These are phyloP conservation scores for Dalbergia cultrata DNA, from an alignment of 306 rosid genomes.

Conservation along the genomic window DNA sequence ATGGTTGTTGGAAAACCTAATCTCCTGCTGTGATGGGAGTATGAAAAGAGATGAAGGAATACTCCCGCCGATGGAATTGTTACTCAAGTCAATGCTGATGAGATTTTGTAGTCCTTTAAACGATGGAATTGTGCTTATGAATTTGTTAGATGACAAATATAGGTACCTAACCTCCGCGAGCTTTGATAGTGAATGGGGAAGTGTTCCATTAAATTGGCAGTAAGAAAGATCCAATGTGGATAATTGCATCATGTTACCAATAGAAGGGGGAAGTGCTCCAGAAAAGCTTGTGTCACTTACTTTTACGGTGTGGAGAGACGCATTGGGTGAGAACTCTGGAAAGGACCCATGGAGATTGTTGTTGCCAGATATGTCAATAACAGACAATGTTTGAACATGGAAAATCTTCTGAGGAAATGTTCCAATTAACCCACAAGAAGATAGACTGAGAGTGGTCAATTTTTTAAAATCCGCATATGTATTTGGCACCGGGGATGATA, in stretches of 20 bases:
- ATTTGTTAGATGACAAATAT: conserved; percentile 16
- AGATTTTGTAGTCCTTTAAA: conserved; percentile 26
- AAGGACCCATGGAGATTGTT: not conserved
- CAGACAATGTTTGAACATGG: not conserved
- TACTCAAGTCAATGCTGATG: not conserved
- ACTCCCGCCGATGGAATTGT: conserved; percentile 4
- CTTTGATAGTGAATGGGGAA: conserved; percentile 25
- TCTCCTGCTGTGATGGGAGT: not conserved
- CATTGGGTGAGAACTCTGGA: conserved; percentile 36
- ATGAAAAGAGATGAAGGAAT: conserved; percentile 1
- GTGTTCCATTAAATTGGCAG: conserved; percentile 29
- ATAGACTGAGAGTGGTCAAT: conserved; percentile 26
- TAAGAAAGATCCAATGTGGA: conserved; percentile 9
- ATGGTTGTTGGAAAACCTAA: not conserved
- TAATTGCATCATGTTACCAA: conserved; percentile 11
- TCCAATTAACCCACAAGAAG: not conserved
- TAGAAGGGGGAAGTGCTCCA: conserved; percentile 1
- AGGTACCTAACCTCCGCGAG: conserved; percentile 28
- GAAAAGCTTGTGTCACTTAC: conserved; percentile 11
- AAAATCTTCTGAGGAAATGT: conserved; percentile 37
- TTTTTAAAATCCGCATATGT: conserved; percentile 28
- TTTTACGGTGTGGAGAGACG: not conserved
- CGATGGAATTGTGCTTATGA: conserved; percentile 35
- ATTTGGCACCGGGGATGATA: conserved; percentile 29
- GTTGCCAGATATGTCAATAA: conserved; percentile 35